Evolutionary conservation across 148 eudicot species (phyloP).

Genomic region (Fagopyrum esculentum): DNA sequence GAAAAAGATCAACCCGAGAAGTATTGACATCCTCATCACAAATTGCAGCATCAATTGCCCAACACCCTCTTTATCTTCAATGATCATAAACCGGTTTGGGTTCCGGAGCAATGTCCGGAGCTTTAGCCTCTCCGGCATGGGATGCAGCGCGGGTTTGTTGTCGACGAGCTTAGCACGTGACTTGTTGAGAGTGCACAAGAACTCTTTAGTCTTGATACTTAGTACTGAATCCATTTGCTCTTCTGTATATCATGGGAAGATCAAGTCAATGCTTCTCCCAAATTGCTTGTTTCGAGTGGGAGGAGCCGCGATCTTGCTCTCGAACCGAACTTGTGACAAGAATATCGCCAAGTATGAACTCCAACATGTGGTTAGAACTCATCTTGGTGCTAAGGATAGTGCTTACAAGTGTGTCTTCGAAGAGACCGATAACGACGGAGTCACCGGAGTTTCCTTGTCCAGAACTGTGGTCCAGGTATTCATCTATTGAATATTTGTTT

Average conservation of each 20-base stretch:
- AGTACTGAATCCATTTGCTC: constrained; percentile 35
- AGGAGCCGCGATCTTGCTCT: constrained; percentile 33
- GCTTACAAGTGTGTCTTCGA: constrained; percentile 37
- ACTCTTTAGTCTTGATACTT: constrained; percentile 30
- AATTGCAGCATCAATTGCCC: constrained; percentile 38
- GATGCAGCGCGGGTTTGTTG: constrained; percentile 39
- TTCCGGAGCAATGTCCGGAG: constrained; percentile 35
- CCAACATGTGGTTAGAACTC: constrained; percentile 33
- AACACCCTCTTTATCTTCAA: constrained; percentile 33
- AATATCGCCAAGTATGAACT: constrained; percentile 34
- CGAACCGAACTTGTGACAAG: constrained; percentile 24
- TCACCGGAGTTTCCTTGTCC: constrained; percentile 27
- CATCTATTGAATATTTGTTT: no score
- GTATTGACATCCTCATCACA: constrained; percentile 32
- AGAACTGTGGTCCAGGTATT: constrained; percentile 27
- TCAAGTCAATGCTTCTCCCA: constrained; percentile 42
- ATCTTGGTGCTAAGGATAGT: constrained; percentile 35
- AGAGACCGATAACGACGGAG: constrained; percentile 27
- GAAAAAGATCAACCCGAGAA: constrained; percentile 25
- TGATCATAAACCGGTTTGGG: constrained; percentile 33
- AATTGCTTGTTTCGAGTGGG: constrained; percentile 45
- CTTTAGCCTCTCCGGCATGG: constrained; percentile 42
- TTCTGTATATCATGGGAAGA: constrained; percentile 25
- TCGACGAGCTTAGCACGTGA: constrained; percentile 30
- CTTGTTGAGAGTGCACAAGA: constrained; percentile 37